These are phyloP conservation scores for Lactarius sp. DNA, from an alignment of 768 basidiomycete genomes.

Conservation along the genomic window DNA sequence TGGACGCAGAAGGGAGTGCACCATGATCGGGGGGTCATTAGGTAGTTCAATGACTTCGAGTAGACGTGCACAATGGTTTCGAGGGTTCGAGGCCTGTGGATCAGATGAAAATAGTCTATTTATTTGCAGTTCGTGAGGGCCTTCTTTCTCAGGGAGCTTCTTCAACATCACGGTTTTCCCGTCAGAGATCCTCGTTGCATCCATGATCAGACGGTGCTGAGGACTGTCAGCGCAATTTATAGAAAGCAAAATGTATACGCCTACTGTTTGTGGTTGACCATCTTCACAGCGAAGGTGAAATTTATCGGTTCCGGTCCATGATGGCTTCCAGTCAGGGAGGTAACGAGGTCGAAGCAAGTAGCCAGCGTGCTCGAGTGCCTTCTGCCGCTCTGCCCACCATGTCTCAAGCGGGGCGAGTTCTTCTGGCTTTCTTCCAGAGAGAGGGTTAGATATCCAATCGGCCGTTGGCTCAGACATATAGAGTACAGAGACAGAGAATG, in stretches of 20 bases:
- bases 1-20: conserved; percentile 30
- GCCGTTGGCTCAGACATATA: background rate
- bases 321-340: background rate
- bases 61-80: conserved; percentile 3
- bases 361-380: background rate
- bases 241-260: background rate
- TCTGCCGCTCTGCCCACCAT: background rate
- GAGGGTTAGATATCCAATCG: background rate
- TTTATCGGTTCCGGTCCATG: background rate
- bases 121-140: conserved; percentile 16
- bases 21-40: conserved; percentile 11
- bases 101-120: conserved; percentile 1
- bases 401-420: background rate
- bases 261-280: conserved; percentile 10
- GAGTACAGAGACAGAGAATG: too few species aligned
- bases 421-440: background rate
- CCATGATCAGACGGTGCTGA: background rate
- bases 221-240: background rate
- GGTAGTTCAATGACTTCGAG: conserved; percentile 9
- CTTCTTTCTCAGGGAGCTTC: background rate
- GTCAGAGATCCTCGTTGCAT: conserved; percentile 6
- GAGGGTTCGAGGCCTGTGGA: background rate
- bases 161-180: conserved; percentile 10
- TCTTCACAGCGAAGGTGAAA: background rate
- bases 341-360: conserved; percentile 2